A percentile compares a stretch with the other conserved stretches of the same genome.
Evolutionary conservation across 306 rosid species (phyloP).

Genomic region (Lathyrus oleraceus): DNA sequence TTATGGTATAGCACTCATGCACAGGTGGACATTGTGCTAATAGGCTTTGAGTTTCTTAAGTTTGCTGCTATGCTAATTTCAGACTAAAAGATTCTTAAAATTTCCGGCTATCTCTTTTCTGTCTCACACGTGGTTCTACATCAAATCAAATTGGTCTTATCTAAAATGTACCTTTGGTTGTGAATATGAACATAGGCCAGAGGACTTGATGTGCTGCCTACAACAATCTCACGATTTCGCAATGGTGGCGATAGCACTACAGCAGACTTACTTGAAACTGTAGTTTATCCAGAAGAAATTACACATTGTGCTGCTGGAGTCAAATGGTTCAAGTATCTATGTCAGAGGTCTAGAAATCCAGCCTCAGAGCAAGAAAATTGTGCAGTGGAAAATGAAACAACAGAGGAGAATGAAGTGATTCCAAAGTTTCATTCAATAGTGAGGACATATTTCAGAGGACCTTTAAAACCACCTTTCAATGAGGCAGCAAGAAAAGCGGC

Average conservation of each 20-base stretch:
- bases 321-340: slow-evolving; percentile 76
- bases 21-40: neutral
- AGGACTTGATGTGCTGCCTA: slow-evolving; percentile 82
- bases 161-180: slow-evolving; percentile 25
- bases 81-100: neutral
- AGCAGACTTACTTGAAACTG: slow-evolving; percentile 74
- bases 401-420: slow-evolving; percentile 48
- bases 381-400: slow-evolving; percentile 28
- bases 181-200: slow-evolving; percentile 60
- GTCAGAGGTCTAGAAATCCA: slow-evolving; percentile 42
- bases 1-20: no score
- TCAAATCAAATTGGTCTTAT: neutral
- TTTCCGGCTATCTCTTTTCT: neutral
- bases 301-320: slow-evolving; percentile 91
- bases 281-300: slow-evolving; percentile 82
- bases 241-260: slow-evolving; percentile 65
- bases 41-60: neutral
- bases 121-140: slow-evolving; percentile 10
- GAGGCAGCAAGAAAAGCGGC: slow-evolving; percentile 78
- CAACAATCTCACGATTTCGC: slow-evolving; percentile 69
- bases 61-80: neutral
- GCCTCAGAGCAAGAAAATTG: slow-evolving; percentile 25
- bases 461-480: slow-evolving; percentile 88
- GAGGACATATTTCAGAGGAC: slow-evolving; percentile 71
- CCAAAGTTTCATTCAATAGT: slow-evolving; percentile 70